Evolutionary conservation across 1,139 yeast genomes (phyloP).

Genomic region (Yamadazyma spencermartinsiae): DNA sequence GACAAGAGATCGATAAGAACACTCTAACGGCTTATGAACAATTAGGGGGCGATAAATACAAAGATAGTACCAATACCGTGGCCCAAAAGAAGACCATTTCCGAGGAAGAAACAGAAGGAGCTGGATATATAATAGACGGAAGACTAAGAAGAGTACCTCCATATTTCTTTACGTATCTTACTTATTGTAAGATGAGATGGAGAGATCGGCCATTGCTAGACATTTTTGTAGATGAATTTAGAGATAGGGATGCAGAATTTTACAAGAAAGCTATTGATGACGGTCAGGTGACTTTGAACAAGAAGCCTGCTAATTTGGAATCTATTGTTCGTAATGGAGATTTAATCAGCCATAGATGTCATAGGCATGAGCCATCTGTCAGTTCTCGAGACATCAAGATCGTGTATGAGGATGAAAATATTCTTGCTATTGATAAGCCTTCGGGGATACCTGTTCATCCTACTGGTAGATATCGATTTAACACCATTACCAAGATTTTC

Average conservation of each 20-base stretch:
- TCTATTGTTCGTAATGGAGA: slow-evolving; percentile 81
- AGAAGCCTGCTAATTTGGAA: slow-evolving; percentile 61
- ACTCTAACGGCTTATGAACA: slow-evolving; percentile 42
- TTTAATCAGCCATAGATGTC: slow-evolving; percentile 75
- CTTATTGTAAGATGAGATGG: slow-evolving; percentile 93
- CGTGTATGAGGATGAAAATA: slow-evolving; percentile 75
- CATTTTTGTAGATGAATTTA: slow-evolving; percentile 77
- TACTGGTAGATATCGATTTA: slow-evolving; percentile 86
- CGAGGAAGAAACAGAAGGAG: slow-evolving; percentile 57
- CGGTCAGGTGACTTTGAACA: slow-evolving; percentile 77
- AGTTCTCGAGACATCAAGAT: slow-evolving; percentile 67
- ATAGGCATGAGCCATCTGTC: slow-evolving; percentile 91
- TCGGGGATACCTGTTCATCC: slow-evolving; percentile 97
- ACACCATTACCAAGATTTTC: slow-evolving; percentile 81
- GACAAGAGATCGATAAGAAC: slow-evolving; percentile 46
- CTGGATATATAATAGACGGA: slow-evolving; percentile 54
- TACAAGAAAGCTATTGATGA: slow-evolving; percentile 65
- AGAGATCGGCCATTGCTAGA: slow-evolving; percentile 76
- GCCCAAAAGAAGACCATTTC: slow-evolving; percentile 44
- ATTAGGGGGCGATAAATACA: slow-evolving; percentile 34
- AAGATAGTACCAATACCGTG: slow-evolving; percentile 23
- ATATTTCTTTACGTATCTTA: slow-evolving; percentile 83
- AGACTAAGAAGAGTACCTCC: slow-evolving; percentile 75
- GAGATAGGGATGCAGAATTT: slow-evolving; percentile 73
- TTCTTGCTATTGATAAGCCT: slow-evolving; percentile 90